These are phyloP conservation scores for Schizosaccharomyces osmophilus DNA, from an alignment of 805 yeast species.

Conservation along the genomic window DNA sequence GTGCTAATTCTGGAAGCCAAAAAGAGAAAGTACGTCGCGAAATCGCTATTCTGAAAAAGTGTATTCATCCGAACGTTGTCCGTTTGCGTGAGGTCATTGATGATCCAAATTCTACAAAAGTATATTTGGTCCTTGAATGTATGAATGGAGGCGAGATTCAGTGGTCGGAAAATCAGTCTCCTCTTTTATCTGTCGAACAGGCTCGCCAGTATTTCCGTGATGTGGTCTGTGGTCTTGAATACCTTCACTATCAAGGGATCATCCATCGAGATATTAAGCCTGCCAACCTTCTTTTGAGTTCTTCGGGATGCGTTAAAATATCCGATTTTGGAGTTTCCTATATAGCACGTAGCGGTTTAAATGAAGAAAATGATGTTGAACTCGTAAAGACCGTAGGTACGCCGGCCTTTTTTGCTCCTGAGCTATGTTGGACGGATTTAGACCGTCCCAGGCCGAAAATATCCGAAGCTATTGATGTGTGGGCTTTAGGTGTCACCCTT, in stretches of 20 bases:
- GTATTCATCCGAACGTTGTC: constrained; percentile 83
- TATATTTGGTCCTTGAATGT: constrained; percentile 73
- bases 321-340: constrained; percentile 94
- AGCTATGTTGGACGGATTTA: constrained; percentile 45
- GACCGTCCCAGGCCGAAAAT: constrained; percentile 25
- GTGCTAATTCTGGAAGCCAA: constrained; percentile 21
- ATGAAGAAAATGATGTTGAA: constrained; percentile 21
- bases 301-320: constrained; percentile 56
- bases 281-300: constrained; percentile 55
- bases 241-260: constrained; percentile 69
- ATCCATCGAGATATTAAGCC: constrained; percentile 93
- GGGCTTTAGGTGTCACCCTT: constrained; percentile 88
- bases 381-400: constrained; percentile 93
- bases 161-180: constrained; percentile 36
- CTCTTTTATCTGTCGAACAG: constrained; percentile 41
- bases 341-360: constrained; percentile 16
- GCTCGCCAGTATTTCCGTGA: constrained; percentile 57
- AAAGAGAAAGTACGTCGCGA: constrained; percentile 65
- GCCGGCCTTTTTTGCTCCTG: constrained; percentile 92
- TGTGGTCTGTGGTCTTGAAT: constrained; percentile 69
- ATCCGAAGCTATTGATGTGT: constrained; percentile 72
- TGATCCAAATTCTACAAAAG: constrained; percentile 59
- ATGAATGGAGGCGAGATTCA: constrained; percentile 73
- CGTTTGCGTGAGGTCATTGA: constrained; percentile 67
- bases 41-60: constrained; percentile 78